phyloP scores from a whole-genome alignment of 2,329 filamentous ascomycete species.

The Fusarium armeniacum region DNA sequence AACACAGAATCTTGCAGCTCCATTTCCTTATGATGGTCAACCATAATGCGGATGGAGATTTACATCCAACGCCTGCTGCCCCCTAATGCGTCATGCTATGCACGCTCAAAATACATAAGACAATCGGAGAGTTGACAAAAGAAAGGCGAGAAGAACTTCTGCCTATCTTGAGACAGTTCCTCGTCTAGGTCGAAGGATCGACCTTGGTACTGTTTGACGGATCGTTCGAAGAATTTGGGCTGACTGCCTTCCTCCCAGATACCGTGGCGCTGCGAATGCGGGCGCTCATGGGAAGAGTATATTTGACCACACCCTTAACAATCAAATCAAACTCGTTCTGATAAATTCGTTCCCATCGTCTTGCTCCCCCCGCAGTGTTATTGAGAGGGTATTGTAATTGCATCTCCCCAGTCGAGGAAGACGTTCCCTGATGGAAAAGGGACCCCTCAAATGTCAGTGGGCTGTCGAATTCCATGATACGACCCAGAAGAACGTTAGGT shows the following conservation, averaged over 20 bases:
- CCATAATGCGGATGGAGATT: conserved; percentile 52
- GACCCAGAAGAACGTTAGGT: conserved; percentile 92
- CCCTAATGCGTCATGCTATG: conserved; percentile 55
- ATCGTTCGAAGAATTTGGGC: conserved; percentile 73
- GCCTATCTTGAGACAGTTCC: conserved; percentile 25
- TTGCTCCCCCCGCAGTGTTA: conserved; percentile 84
- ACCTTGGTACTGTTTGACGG: conserved; percentile 78
- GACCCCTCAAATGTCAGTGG: conserved; percentile 90
- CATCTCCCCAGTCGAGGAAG: conserved; percentile 84
- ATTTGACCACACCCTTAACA: conserved; percentile 90
- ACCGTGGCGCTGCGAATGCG: conserved; percentile 71
- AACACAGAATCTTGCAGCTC: conserved; percentile 47
- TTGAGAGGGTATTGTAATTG: conserved; percentile 88
- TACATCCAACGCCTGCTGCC: conserved; percentile 55
- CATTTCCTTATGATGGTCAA: conserved; percentile 49
- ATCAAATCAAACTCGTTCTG: conserved; percentile 95
- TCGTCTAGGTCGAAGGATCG: conserved; percentile 42
- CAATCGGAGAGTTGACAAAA: conserved; percentile 45
- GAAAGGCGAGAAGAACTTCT: conserved; percentile 44
- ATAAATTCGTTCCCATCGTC: conserved; percentile 90
- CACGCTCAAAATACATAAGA: conserved; percentile 55
- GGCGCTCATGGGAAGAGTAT: conserved; percentile 75
- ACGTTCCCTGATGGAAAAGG: conserved; percentile 81
- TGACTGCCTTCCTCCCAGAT: conserved; percentile 70
- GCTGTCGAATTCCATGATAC: conserved; percentile 88